A percentile compares a stretch with the other conserved stretches of the same genome.
Conservation (phyloP, 345 rosid genomes). For the Mangifera indica region DNA sequence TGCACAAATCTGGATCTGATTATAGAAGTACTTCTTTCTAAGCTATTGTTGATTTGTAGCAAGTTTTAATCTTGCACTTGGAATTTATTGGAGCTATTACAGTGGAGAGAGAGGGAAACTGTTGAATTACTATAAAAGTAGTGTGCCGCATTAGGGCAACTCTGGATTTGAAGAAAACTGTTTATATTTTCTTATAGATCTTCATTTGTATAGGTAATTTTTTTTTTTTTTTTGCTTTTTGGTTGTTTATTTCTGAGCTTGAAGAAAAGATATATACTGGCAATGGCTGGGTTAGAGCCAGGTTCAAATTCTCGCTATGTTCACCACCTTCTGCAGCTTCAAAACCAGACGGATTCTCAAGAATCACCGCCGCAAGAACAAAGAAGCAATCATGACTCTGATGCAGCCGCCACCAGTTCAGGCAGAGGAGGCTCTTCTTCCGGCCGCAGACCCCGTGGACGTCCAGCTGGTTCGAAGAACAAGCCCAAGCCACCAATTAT, state of each 20-base stretch:
- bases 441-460: constrained; percentile 65
- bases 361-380: constrained; percentile 33
- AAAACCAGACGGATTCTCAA: constrained; percentile 19
- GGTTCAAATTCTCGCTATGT: constrained; percentile 30
- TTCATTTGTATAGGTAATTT: not conserved
- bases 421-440: constrained; percentile 34
- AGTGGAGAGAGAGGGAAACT: not conserved
- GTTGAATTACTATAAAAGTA: too few species aligned
- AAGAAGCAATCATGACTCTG: constrained; percentile 29
- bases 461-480: constrained; percentile 73
- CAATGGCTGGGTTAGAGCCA: constrained; percentile 38
- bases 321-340: constrained; percentile 47
- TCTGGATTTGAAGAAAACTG: not conserved
- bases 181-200: not conserved
- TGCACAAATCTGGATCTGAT: constrained; percentile 44
- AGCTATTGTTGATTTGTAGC: too few species aligned
- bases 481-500: constrained; percentile 68
- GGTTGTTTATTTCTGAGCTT: not conserved
- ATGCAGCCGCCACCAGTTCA: constrained; percentile 36
- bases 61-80: too few species aligned
- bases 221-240: not conserved
- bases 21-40: too few species aligned
- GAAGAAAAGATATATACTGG: not conserved
- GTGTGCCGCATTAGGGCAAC: not conserved
- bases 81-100: not conserved